Conservation (phyloP, 345 rosid species). For the Linum lewisii region DNA sequence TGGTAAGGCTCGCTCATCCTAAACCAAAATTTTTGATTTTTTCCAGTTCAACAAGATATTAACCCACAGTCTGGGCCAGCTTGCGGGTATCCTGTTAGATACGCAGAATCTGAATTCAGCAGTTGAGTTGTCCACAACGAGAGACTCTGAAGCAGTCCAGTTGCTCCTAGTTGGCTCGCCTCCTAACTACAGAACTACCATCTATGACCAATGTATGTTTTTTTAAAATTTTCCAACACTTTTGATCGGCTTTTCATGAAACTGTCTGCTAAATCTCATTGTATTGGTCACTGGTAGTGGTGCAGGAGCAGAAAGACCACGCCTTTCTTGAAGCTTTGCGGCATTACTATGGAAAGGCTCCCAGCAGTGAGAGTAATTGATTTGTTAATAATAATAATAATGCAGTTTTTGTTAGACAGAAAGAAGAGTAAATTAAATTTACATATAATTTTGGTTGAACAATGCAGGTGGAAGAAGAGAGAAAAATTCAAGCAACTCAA, state of each 20-base stretch:
- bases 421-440: not conserved
- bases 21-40: not conserved
- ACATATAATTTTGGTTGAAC: constrained; percentile 5
- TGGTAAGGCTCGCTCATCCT: constrained; percentile 26
- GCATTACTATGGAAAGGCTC: constrained; percentile 38
- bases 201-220: constrained; percentile 39
- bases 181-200: constrained; percentile 32
- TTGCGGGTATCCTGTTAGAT: constrained; percentile 54
- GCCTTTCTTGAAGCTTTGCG: constrained; percentile 29
- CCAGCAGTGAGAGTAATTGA: constrained; percentile 29
- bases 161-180: constrained; percentile 41
- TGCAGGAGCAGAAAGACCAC: constrained; percentile 37
- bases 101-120: constrained; percentile 37
- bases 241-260: not conserved
- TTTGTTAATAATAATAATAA: not conserved
- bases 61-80: too few species aligned
- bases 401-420: not conserved
- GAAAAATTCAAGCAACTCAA: constrained; percentile 26
- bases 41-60: too few species aligned
- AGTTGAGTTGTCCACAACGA: constrained; percentile 25
- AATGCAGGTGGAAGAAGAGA: constrained; percentile 17
- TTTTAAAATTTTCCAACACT: not conserved
- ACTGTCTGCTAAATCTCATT: not conserved
- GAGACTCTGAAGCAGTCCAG: constrained; percentile 62
- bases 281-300: constrained; percentile 22